A percentile compares a stretch with the other conserved stretches of the same genome.
phyloP scores from a whole-genome alignment of 2,329 filamentous ascomycete genomes.

The Madurella fahalii region DNA sequence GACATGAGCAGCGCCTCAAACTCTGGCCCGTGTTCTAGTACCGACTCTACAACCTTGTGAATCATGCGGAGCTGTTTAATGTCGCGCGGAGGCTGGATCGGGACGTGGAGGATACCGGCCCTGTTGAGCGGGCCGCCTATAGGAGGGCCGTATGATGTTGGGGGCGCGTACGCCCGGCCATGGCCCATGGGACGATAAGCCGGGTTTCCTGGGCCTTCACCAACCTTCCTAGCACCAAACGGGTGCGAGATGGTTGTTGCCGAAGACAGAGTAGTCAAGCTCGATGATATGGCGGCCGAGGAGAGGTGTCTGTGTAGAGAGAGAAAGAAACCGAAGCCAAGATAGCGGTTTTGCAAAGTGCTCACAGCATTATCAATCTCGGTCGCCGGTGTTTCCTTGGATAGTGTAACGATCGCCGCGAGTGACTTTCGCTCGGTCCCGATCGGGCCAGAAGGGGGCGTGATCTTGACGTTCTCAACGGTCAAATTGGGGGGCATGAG shows the following conservation, averaged over 20 bases:
- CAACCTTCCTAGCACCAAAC: constrained; percentile 70
- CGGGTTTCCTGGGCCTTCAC: constrained; percentile 34
- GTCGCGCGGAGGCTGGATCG: constrained; percentile 71
- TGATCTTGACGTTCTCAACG: constrained; percentile 70
- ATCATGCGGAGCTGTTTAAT: constrained; percentile 77
- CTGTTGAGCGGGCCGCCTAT: constrained; percentile 40
- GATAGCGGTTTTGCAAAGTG: constrained; percentile 73
- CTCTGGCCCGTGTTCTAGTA: constrained; percentile 76
- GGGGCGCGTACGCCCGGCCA: constrained; percentile 69
- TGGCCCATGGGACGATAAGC: constrained; percentile 39
- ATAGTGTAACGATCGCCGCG: constrained; percentile 75
- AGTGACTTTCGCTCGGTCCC: constrained; percentile 64
- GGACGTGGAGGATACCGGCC: constrained; percentile 57
- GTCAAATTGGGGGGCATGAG: constrained; percentile 56
- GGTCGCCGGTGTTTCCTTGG: constrained; percentile 73
- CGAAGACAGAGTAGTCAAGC: constrained; percentile 38
- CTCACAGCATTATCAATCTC: constrained; percentile 81
- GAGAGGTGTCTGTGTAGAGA: constrained; percentile 79
- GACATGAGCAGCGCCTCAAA: constrained; percentile 93
- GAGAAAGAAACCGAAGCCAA: constrained; percentile 80
- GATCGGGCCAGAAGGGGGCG: constrained; percentile 50
- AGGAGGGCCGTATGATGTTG: constrained; percentile 58
- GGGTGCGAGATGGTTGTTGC: constrained; percentile 53
- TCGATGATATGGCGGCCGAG: constrained; percentile 59
- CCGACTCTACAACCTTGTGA: constrained; percentile 77